Conservation (phyloP, 768 basidiomycete species). For the Mycena rosella region DNA sequence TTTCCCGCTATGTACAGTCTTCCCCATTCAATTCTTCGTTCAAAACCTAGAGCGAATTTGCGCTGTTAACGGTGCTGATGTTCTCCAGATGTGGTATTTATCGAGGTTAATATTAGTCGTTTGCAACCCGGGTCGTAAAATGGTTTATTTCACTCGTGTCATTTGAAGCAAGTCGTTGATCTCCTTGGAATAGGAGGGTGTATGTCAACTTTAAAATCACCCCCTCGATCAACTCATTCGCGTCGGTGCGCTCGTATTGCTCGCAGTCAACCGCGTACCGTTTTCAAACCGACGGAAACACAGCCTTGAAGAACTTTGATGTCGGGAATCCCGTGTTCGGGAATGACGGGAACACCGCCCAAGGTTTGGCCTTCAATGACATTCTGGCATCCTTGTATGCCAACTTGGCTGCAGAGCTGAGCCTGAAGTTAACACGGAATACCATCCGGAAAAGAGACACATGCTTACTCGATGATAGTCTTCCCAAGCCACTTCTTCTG, state of each 20-base stretch:
- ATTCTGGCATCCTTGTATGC: constrained; percentile 86
- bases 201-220: constrained; percentile 54
- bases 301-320: constrained; percentile 76
- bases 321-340: constrained; percentile 73
- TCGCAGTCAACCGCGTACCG: constrained; percentile 79
- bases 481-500: constrained; percentile 94
- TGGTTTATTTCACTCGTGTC: no score
- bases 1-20: no score
- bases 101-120: no score
- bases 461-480: constrained; percentile 86
- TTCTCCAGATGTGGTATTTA: no score
- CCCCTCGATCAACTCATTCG: constrained; percentile 89
- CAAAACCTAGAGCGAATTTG: no score
- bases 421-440: constrained; percentile 27
- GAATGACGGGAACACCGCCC: constrained; percentile 61
- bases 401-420: constrained; percentile 87
- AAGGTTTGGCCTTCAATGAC: constrained; percentile 83
- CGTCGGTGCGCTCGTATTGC: constrained; percentile 84
- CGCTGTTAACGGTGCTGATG: no score
- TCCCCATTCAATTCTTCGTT: no score
- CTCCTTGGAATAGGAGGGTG: constrained; percentile 24
- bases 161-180: no score
- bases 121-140: no score
- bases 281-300: constrained; percentile 79
- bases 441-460: not conserved